phyloP scores from a whole-genome alignment of 441 rosid species.

The Corymbia calophylla region DNA sequence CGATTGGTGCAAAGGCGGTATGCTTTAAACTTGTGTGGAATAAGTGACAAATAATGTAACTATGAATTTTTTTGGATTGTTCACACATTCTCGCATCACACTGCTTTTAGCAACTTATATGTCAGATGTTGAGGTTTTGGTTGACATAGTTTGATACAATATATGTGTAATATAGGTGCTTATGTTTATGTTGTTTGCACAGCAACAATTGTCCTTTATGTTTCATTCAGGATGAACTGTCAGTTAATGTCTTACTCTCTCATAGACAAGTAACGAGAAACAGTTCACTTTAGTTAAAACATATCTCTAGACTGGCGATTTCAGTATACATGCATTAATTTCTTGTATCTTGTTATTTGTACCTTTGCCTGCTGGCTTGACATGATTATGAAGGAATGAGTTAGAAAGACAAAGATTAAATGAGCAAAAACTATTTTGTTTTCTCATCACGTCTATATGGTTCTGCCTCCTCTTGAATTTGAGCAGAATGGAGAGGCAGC shows the following conservation, averaged over 20 bases:
- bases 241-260: not conserved
- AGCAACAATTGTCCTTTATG: not conserved
- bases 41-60: not conserved
- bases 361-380: not conserved
- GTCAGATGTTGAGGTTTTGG: not conserved
- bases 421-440: not conserved
- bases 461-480: not conserved
- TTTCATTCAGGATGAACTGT: not conserved
- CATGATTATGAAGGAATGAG: not conserved
- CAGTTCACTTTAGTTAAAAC: not conserved
- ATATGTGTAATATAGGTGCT: not conserved
- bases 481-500: slow-evolving; percentile 93
- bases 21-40: not conserved
- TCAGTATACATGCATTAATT: not conserved
- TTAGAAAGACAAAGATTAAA: not conserved
- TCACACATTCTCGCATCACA: not conserved
- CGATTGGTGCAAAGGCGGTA: slow-evolving; percentile 95
- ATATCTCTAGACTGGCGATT: not conserved
- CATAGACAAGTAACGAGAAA: not conserved
- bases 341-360: not conserved
- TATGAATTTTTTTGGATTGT: not conserved
- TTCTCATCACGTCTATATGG: not conserved
- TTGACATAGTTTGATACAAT: not conserved
- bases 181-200: not conserved
- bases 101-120: not conserved